Evolutionary conservation across 2,329 filamentous ascomycete genomes (phyloP), one percentile per base, ranked within the genome.

Genomic region (Myriosclerotinia curreyana): DNA sequence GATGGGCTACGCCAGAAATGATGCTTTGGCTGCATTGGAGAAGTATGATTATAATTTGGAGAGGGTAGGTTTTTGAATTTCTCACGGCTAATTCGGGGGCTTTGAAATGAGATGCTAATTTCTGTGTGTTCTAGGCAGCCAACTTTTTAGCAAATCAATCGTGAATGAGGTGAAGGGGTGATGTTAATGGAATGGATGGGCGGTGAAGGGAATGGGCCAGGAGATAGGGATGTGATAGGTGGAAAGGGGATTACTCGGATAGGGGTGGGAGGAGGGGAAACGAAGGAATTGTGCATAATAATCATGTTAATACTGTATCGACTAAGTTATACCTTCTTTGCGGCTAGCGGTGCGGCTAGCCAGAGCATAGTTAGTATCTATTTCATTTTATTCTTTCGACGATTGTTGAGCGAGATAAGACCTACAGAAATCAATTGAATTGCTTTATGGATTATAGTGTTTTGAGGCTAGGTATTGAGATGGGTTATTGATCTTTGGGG

Each of bases 21-120:
- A 91, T 59, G 90, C 92, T 20, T 79, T 97, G 44, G 81, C 82
- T 58, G 94, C 95, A 31, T 79, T 98, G 74, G 94, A 98, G 80
- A 93, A 94, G 76, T 96, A 90, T 75, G 92, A 98, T 78, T 97
- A 98, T 78, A 95, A 97, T 76, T 83, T 97, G 75, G 92, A 96
- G 77, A 92, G 91, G 85, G 94, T 96, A 79, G 79, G 86, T 80
- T 25, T 38, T 20, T 48, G 12, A 34, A 34, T 15, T 8, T 38
- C 14, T 58, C 0, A 4, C 6, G 20, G 44, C 25, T n/a, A 14
- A 5, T 2, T 22, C 8, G 31, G 7, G 9, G 7, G 2, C 46
- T 17, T 1, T 36, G 2, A 14, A 20, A 14, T 8, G 9, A 48
- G 6, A 59, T 38, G 9, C 55, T 59, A 48, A 59, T 25, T 5